A percentile compares a stretch with the other conserved stretches of the same genome.
These are phyloP conservation scores for Scheffersomyces lignicola DNA, from an alignment of 1,139 yeast genomes.

Conservation along the genomic window DNA sequence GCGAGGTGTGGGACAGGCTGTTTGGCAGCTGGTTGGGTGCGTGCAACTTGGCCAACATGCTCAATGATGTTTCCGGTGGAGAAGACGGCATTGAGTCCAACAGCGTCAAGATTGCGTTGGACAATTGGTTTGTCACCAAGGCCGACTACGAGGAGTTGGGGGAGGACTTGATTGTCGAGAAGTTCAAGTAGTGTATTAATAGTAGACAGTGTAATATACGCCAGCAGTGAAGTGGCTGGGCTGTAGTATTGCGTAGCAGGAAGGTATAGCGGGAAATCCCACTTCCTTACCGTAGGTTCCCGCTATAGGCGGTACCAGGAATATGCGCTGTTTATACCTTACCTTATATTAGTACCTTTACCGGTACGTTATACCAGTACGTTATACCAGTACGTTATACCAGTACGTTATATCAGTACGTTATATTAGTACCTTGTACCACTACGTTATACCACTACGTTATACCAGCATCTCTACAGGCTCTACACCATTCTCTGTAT, in stretches of 20 bases:
- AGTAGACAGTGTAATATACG: too few relatives aligned
- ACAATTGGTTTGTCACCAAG: constrained; percentile 55
- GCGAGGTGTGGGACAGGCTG: constrained; percentile 52
- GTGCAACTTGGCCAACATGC: constrained; percentile 56
- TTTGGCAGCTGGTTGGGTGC: constrained; percentile 71
- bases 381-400: neutral
- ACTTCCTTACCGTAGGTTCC: too few relatives aligned
- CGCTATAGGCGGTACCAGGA: too few relatives aligned
- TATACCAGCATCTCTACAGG: too few relatives aligned
- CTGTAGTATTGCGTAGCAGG: too few relatives aligned
- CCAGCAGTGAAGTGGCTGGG: too few relatives aligned
- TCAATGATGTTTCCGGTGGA: constrained; percentile 38
- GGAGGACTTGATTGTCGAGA: constrained; percentile 55
- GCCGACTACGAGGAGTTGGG: constrained; percentile 63
- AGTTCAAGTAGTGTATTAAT: constrained; percentile 36
- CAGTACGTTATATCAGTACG: too few relatives aligned
- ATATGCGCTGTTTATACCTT: neutral
- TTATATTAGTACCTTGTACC: too few relatives aligned
- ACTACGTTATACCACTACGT: too few relatives aligned
- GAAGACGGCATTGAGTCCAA: constrained; percentile 32
- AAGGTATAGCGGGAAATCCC: too few relatives aligned
- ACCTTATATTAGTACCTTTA: constrained; percentile 3
- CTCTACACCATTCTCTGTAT: too few relatives aligned
- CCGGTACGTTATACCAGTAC: neutral
- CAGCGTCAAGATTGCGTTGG: constrained; percentile 45